Conservation (phyloP, 768 basidiomycete genomes). For the Sarcodon sp. region DNA sequence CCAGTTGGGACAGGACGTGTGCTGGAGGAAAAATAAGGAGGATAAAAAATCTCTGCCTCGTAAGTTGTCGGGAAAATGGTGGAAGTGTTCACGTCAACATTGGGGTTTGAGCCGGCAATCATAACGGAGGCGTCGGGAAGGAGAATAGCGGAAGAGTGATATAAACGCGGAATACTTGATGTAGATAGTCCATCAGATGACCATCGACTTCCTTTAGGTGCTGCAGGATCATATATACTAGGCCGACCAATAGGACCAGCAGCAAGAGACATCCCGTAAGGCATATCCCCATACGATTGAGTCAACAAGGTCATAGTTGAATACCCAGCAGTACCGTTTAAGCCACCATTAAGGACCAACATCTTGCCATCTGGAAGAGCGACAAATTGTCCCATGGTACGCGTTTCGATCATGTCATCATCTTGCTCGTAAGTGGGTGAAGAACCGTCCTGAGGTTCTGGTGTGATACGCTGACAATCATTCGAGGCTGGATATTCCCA, state of each 20-base stretch:
- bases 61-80: slow-evolving; percentile 67
- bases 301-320: slow-evolving; percentile 29
- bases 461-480: slow-evolving; percentile 77
- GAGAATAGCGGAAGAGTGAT: slow-evolving; percentile 87
- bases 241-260: slow-evolving; percentile 69
- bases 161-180: slow-evolving; percentile 65
- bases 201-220: slow-evolving; percentile 62
- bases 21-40: slow-evolving; percentile 65
- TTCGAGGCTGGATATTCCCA: slow-evolving; percentile 56
- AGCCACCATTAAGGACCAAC: slow-evolving; percentile 73
- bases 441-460: slow-evolving; percentile 66
- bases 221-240: slow-evolving; percentile 74
- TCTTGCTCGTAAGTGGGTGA: slow-evolving; percentile 50
- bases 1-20: slow-evolving; percentile 59
- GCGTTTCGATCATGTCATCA: slow-evolving; percentile 59
- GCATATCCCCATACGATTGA: slow-evolving; percentile 36
- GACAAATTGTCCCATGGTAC: slow-evolving; percentile 92
- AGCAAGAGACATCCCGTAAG: slow-evolving; percentile 61
- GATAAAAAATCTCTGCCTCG: slow-evolving; percentile 82
- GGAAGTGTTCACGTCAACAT: slow-evolving; percentile 63
- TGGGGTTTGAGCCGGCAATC: slow-evolving; percentile 89
- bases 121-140: slow-evolving; percentile 80
- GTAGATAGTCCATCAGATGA: slow-evolving; percentile 49
- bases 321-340: slow-evolving; percentile 86
- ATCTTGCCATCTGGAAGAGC: slow-evolving; percentile 67